phyloP scores from a whole-genome alignment of 805 yeast species.

The Kodamaea kakaduensis region DNA sequence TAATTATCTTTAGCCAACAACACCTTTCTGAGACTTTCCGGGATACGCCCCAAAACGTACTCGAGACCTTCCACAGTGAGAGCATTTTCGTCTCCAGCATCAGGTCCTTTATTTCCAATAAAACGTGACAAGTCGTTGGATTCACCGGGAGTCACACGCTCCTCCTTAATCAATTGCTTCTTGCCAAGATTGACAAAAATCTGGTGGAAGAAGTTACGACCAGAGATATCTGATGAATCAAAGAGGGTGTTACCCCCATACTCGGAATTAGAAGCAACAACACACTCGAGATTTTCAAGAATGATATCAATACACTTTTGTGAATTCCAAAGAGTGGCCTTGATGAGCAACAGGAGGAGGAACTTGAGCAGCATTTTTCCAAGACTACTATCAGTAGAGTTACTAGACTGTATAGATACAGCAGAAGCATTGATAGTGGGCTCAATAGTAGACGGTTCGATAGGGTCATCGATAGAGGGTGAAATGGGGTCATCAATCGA shows the following conservation, averaged over 20 bases:
- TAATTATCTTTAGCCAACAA: conserved; percentile 71
- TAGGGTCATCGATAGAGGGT: too few species aligned
- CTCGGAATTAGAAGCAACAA: conserved; percentile 7
- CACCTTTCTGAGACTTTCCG: conserved; percentile 13
- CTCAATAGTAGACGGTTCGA: too few species aligned
- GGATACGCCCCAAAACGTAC: conserved; percentile 53
- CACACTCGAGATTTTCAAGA: conserved; percentile 43
- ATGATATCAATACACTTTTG: conserved; percentile 55
- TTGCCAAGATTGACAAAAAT: conserved; percentile 77
- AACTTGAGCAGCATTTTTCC: conserved; percentile 33
- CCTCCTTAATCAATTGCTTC: conserved; percentile 37
- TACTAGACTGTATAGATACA: too few species aligned
- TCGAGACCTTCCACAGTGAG: conserved; percentile 48
- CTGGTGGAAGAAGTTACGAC: conserved; percentile 82
- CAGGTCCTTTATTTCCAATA: conserved; percentile 30
- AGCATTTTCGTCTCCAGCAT: conserved; percentile 52
- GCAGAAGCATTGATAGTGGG: too few species aligned
- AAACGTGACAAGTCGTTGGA: conserved; percentile 23
- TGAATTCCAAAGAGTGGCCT: conserved; percentile 56
- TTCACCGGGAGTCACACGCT: conserved; percentile 42
- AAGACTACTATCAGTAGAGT: background rate
- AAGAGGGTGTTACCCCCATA: conserved; percentile 19
- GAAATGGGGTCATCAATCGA: too few species aligned
- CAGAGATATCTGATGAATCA: conserved; percentile 71
- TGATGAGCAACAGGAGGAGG: conserved; percentile 59